Percentiles rank a stretch among this genome's conserved stretches.
These are phyloP conservation scores for Ligustrum vulgare DNA, from an alignment of 257 asterid species.

Conservation along the genomic window DNA sequence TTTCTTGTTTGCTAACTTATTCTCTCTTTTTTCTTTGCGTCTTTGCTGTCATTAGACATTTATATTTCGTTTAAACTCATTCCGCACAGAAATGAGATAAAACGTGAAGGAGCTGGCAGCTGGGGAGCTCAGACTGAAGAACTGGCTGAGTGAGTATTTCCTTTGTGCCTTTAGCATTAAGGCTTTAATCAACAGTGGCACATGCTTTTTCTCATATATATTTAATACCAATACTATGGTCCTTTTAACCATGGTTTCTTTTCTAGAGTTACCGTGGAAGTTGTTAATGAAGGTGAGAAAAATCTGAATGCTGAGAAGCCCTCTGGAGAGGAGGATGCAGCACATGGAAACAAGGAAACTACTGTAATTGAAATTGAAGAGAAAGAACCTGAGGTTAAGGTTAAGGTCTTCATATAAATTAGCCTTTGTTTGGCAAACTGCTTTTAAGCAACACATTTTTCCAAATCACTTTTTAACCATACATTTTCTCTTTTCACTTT, in stretches of 20 bases:
- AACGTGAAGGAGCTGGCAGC: conserved; percentile 80
- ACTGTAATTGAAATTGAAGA: conserved; percentile 54
- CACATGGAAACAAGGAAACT: conserved; percentile 55
- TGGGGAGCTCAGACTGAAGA: conserved; percentile 88
- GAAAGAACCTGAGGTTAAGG: conserved; percentile 79
- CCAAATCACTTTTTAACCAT: no score
- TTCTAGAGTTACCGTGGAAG: conserved; percentile 55
- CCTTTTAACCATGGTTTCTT: conserved; percentile 3
- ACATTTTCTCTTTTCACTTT: no score
- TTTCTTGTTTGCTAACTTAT: not conserved
- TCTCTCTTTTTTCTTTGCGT: not conserved
- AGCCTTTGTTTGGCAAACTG: no score
- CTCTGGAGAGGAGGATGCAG: conserved; percentile 44
- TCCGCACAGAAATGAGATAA: conserved; percentile 53
- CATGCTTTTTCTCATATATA: not conserved
- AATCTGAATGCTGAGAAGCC: conserved; percentile 45
- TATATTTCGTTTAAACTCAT: not conserved
- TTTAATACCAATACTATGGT: not conserved
- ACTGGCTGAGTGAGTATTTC: conserved; percentile 60
- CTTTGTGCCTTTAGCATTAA: conserved; percentile 19
- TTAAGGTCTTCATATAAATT: conserved; percentile 19
- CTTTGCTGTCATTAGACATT: not conserved
- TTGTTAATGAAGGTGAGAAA: conserved; percentile 57
- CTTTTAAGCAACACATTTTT: no score
- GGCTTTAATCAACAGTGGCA: not conserved